Conservation (phyloP, 495 filamentous ascomycete species). For the Chaetomium tenue region DNA sequence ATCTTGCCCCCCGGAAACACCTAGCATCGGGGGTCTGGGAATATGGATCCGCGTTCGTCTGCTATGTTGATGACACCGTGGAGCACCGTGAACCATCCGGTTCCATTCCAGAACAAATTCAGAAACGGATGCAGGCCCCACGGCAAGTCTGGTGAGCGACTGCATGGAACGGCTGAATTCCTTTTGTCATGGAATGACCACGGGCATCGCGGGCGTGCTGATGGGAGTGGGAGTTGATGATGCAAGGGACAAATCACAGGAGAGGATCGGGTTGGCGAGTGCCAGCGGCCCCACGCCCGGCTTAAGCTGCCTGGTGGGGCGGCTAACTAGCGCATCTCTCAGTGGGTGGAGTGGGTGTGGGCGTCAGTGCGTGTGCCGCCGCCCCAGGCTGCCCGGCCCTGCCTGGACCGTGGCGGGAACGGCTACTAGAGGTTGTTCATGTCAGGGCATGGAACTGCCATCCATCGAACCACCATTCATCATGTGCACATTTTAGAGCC, state of each 20-base stretch:
- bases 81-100: not conserved
- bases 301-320: constrained; percentile 15
- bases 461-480: not conserved
- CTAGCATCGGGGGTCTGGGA: no score
- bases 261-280: constrained; percentile 17
- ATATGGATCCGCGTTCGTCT: no score
- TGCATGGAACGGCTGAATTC: constrained; percentile 25
- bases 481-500: not conserved
- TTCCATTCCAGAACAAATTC: constrained; percentile 8
- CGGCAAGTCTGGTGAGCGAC: constrained; percentile 2
- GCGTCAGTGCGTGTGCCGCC: not conserved
- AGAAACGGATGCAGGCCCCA: constrained; percentile 1
- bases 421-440: not conserved
- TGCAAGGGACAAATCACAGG: constrained; percentile 41
- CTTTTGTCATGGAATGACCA: constrained; percentile 41
- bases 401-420: constrained; percentile 1
- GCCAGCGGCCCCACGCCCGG: constrained; percentile 33
- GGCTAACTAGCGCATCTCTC: constrained; percentile 21
- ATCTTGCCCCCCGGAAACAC: no score
- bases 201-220: constrained; percentile 28
- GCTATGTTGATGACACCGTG: not conserved
- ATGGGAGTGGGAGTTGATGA: constrained; percentile 36
- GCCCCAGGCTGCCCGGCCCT: not conserved
- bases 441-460: not conserved
- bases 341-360: no score